Evolutionary conservation across 345 rosid genomes (phyloP).

Genomic region (Rhizophora mangle): DNA sequence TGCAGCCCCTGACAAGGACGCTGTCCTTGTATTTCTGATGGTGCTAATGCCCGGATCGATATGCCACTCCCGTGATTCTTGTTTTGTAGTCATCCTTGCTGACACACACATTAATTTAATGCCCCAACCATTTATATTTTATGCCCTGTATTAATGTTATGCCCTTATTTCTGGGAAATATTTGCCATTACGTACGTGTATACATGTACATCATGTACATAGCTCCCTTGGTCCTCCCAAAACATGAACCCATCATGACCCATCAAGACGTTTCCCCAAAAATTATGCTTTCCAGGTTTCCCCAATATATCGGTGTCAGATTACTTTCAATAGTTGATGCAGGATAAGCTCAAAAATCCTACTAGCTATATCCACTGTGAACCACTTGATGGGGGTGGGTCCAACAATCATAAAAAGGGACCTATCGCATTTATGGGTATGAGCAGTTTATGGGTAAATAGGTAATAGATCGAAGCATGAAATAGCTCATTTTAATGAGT

Average conservation of each 20-base stretch:
- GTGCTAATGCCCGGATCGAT: slow-evolving; percentile 9
- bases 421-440: slow-evolving; percentile 26
- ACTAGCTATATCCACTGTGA: slow-evolving; percentile 13
- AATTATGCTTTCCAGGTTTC: no score
- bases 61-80: slow-evolving; percentile 54
- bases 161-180: slow-evolving; percentile 30
- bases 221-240: not conserved
- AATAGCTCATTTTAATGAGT: not conserved
- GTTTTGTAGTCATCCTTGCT: slow-evolving; percentile 26
- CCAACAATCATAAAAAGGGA: slow-evolving; percentile 22
- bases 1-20: slow-evolving; percentile 59
- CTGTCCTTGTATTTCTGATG: slow-evolving; percentile 26
- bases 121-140: slow-evolving; percentile 9
- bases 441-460: slow-evolving; percentile 16
- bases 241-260: slow-evolving; percentile 6
- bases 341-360: slow-evolving; percentile 1
- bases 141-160: slow-evolving; percentile 18
- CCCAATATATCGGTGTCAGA: no score
- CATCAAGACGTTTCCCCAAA: slow-evolving; percentile 9
- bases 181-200: not conserved
- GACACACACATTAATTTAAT: slow-evolving; percentile 16
- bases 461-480: slow-evolving; percentile 7
- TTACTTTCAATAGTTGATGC: not conserved
- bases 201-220: no score
- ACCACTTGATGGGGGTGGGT: slow-evolving; percentile 18